Percentiles rank a stretch among this genome's conserved stretches.
Conservation (phyloP, 164 flowering plant genomes). For the Stephania cephalantha region DNA sequence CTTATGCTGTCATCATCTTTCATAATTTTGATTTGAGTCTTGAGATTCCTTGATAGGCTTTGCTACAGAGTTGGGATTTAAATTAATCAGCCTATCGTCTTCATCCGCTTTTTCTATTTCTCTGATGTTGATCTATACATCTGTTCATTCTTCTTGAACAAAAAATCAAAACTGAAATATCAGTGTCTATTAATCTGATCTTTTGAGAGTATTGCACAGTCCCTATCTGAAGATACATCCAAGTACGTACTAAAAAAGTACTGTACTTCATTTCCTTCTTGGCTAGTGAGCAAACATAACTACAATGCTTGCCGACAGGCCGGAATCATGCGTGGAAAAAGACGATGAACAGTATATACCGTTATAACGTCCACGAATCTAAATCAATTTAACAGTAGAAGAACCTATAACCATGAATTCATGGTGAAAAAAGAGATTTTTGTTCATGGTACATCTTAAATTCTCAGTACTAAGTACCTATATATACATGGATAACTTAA, state of each 20-base stretch:
- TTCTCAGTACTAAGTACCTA: no score
- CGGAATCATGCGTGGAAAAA: no score
- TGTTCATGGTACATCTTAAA: no score
- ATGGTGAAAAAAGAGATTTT: no score
- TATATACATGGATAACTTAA: no score
- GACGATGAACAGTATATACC: no score
- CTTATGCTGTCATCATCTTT: not conserved
- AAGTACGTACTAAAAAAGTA: not conserved
- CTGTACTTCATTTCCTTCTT: not conserved
- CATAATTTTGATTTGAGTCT: not conserved
- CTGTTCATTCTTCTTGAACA: not conserved
- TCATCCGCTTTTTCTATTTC: not conserved
- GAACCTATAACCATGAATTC: no score
- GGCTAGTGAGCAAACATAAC: not conserved
- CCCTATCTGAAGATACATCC: not conserved
- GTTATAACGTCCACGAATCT: no score
- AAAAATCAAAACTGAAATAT: no score
- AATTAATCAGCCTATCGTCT: no score
- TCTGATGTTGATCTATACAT: not conserved
- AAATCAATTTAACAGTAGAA: no score
- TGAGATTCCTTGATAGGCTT: not conserved
- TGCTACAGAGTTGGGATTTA: not conserved
- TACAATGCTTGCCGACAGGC: not conserved
- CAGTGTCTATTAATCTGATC: not conserved
- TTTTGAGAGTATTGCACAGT: not conserved